Evolutionary conservation across 257 asterid species (phyloP).

Genomic region (Forsythia viridissima): DNA sequence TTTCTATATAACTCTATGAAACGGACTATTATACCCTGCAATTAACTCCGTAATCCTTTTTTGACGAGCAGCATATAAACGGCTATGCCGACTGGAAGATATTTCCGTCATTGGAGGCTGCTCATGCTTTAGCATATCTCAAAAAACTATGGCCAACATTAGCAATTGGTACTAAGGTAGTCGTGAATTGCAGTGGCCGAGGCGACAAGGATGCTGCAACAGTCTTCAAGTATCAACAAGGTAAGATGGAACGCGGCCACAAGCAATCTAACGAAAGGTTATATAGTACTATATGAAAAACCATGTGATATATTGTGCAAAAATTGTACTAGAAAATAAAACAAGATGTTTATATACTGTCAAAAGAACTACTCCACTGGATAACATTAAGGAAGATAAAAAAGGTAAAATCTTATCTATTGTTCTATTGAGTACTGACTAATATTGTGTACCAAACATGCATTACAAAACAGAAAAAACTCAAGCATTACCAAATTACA

Average conservation of each 20-base stretch:
- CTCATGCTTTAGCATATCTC: constrained; percentile 75
- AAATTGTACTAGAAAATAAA: neutral
- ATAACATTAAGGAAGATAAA: neutral
- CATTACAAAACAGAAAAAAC: neutral
- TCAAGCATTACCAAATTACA: neutral
- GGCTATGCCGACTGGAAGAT: constrained; percentile 70
- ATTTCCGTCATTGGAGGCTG: constrained; percentile 72
- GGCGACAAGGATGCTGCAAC: constrained; percentile 71
- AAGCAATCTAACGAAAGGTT: neutral
- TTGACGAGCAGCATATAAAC: constrained; percentile 47
- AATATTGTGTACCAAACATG: neutral
- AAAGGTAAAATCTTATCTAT: neutral
- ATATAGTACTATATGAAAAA: too few species aligned
- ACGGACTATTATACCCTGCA: neutral
- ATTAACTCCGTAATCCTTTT: neutral
- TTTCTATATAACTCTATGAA: neutral
- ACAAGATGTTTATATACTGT: neutral
- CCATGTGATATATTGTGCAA: too few species aligned
- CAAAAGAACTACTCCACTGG: neutral
- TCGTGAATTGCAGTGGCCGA: constrained; percentile 72
- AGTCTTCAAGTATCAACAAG: constrained; percentile 35
- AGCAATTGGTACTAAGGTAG: constrained; percentile 54
- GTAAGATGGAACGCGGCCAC: neutral
- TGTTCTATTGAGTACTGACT: too few species aligned
- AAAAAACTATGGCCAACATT: constrained; percentile 56